phyloP scores from a whole-genome alignment of 768 basidiomycete species.

The Lentinula detonsa region DNA sequence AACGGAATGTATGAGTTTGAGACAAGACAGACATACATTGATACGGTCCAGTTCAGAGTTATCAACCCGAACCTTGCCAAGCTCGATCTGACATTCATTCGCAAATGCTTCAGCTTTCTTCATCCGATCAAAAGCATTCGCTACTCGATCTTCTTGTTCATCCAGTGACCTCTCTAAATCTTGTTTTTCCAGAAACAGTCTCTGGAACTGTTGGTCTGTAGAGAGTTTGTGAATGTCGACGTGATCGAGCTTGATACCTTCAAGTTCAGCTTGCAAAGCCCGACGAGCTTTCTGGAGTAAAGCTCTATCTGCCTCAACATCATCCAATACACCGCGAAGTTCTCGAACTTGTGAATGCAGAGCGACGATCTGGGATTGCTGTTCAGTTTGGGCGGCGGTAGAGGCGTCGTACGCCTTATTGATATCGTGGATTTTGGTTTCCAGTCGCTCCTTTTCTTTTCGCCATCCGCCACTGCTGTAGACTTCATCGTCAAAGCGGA shows the following conservation, averaged over 20 bases:
- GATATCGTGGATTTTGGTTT: constrained; percentile 73
- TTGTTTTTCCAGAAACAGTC: constrained; percentile 72
- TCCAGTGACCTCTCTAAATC: constrained; percentile 74
- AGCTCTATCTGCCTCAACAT: constrained; percentile 76
- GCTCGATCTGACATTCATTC: constrained; percentile 68
- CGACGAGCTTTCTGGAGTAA: constrained; percentile 79
- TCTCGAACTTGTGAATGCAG: constrained; percentile 85
- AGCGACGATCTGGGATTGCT: constrained; percentile 78
- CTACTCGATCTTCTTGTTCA: constrained; percentile 70
- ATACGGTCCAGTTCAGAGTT: constrained; percentile 75
- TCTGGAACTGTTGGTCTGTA: constrained; percentile 70
- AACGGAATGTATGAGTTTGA: neutral
- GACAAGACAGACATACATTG: constrained; percentile 44
- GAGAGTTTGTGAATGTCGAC: constrained; percentile 65
- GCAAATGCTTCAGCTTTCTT: constrained; percentile 77
- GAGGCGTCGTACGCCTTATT: constrained; percentile 73
- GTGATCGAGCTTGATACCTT: constrained; percentile 72
- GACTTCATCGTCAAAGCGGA: constrained; percentile 71
- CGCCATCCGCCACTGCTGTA: constrained; percentile 76
- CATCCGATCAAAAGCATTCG: constrained; percentile 69
- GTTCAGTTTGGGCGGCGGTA: constrained; percentile 66
- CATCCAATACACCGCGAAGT: constrained; percentile 73
- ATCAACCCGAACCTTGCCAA: constrained; percentile 72
- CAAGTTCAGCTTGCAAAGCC: constrained; percentile 73
- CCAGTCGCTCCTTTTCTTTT: constrained; percentile 83